A percentile compares a stretch with the other conserved stretches of the same genome.
phyloP scores from a whole-genome alignment of 768 basidiomycete species.

The Trametes elegans region DNA sequence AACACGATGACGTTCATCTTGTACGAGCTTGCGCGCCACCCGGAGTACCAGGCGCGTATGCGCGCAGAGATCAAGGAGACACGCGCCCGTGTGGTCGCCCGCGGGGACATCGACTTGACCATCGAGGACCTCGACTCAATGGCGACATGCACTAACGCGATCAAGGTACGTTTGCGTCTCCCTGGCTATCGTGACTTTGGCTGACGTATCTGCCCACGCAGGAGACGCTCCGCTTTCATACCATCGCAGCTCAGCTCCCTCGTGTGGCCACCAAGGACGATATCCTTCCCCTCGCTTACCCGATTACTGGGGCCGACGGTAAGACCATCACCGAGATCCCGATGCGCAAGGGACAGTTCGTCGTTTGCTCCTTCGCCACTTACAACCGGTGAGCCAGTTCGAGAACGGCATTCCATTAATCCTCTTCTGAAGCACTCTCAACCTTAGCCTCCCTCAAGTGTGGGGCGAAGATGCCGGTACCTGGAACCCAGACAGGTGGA shows the following conservation, averaged over 20 bases:
- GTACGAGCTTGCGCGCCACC: constrained; percentile 14
- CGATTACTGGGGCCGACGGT: background rate
- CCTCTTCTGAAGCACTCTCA: too few relatives aligned
- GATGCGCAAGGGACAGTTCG: constrained; percentile 1
- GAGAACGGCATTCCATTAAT: background rate
- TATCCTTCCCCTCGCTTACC: constrained; percentile 22
- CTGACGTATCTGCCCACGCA: background rate
- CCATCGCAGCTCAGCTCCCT: constrained; percentile 17
- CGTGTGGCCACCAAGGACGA: constrained; percentile 25
- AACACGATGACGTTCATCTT: constrained; percentile 13
- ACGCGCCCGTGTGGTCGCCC: background rate
- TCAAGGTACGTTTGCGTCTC: constrained; percentile 10
- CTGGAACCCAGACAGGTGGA: constrained; percentile 17
- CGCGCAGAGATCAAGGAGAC: constrained; percentile 15
- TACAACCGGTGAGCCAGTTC: constrained; percentile 11
- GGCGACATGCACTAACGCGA: background rate
- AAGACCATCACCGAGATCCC: constrained; percentile 10
- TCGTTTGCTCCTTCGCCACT: background rate
- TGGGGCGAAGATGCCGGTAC: constrained; percentile 17
- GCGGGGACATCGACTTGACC: constrained; percentile 12
- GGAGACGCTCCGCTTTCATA: constrained; percentile 26
- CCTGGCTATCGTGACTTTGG: too few relatives aligned
- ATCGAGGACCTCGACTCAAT: constrained; percentile 14
- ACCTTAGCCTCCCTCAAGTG: constrained; percentile 2
- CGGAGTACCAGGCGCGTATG: constrained; percentile 12